Conservation (phyloP, 2,329 filamentous ascomycete genomes). For the Diaporthe caulivora region DNA sequence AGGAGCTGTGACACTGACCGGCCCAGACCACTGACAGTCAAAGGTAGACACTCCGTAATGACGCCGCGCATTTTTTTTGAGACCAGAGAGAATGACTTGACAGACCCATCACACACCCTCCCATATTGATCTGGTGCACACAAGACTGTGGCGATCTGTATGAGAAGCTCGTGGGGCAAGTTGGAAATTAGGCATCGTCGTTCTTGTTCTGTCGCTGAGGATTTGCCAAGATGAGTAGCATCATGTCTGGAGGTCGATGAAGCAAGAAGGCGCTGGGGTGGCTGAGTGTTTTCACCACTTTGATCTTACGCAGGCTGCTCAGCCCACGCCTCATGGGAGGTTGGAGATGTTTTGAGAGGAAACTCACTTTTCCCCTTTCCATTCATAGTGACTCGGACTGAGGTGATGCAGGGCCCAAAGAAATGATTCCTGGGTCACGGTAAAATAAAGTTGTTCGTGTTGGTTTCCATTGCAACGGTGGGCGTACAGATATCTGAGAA, state of each 20-base stretch:
- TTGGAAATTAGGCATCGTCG: neutral
- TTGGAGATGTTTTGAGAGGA: neutral
- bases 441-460: too few relatives aligned
- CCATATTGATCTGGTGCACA: neutral
- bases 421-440: too few relatives aligned
- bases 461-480: too few relatives aligned
- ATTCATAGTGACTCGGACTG: too few relatives aligned
- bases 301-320: too few relatives aligned
- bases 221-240: neutral
- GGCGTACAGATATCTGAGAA: too few relatives aligned
- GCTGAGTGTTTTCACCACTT: neutral
- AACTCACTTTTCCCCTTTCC: too few relatives aligned
- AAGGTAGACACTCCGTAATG: neutral
- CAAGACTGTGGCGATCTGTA: neutral
- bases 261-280: neutral
- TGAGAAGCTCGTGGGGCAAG: neutral
- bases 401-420: too few relatives aligned
- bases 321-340: neutral
- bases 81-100: neutral
- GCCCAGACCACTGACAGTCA: neutral
- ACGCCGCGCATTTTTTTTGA: neutral
- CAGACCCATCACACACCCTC: too few relatives aligned
- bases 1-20: neutral
- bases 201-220: neutral
- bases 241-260: neutral